A percentile compares a stretch with the other conserved stretches of the same genome.
These are phyloP conservation scores for Biscogniauxia mediterranea DNA, from an alignment of 2,329 filamentous ascomycete genomes.

Conservation along the genomic window DNA sequence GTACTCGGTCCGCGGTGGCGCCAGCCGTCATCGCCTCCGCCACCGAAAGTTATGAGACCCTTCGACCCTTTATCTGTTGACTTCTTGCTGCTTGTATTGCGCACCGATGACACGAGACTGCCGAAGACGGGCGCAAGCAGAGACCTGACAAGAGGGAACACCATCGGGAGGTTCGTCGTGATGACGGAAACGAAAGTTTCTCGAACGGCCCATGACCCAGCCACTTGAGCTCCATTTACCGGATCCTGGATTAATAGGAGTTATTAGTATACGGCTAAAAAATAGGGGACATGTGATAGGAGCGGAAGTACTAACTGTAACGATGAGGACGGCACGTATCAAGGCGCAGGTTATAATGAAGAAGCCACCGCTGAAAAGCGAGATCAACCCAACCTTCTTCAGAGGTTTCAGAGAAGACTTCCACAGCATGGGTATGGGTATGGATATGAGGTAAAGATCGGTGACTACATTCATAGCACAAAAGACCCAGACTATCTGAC, in stretches of 20 bases:
- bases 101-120: constrained; percentile 34
- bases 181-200: constrained; percentile 43
- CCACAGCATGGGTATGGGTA: constrained; percentile 53
- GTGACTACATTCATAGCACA: constrained; percentile 52
- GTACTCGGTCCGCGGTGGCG: constrained; percentile 26
- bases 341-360: constrained; percentile 39
- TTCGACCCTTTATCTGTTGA: constrained; percentile 32
- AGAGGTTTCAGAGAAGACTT: constrained; percentile 33
- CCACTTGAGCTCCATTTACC: constrained; percentile 37
- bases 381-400: constrained; percentile 36
- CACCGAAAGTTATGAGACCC: constrained; percentile 36
- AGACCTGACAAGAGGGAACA: constrained; percentile 43
- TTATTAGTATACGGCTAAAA: constrained; percentile 1
- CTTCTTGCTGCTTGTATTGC: constrained; percentile 37
- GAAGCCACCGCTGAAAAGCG: constrained; percentile 38
- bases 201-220: constrained; percentile 42
- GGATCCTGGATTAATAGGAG: constrained; percentile 32
- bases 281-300: neutral
- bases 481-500: constrained; percentile 46
- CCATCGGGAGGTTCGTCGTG: constrained; percentile 42
- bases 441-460: constrained; percentile 57
- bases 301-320: constrained; percentile 25
- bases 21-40: constrained; percentile 26
- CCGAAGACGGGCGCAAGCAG: constrained; percentile 35
- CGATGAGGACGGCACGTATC: constrained; percentile 37